Conservation (phyloP, 768 basidiomycete genomes). For the Piloderma croceum region DNA sequence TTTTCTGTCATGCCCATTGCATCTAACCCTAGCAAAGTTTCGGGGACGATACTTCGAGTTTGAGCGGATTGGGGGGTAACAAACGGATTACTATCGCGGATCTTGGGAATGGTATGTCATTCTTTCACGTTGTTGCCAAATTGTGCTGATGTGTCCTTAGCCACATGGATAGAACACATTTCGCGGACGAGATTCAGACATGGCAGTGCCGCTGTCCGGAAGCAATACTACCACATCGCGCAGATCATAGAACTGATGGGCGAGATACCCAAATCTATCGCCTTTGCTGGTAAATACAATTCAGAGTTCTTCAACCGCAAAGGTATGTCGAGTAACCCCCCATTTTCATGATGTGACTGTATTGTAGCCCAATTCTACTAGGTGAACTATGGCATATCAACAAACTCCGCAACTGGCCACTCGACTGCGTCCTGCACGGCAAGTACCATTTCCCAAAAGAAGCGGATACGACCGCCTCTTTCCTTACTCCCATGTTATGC, state of each 20-base stretch:
- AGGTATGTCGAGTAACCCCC: slow-evolving; percentile 23
- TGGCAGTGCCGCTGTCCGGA: too few relatives aligned
- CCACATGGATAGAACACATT: too few relatives aligned
- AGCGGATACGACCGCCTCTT: slow-evolving; percentile 73
- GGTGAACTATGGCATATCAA: slow-evolving; percentile 88
- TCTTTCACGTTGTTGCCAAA: too few relatives aligned
- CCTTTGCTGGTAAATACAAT: slow-evolving; percentile 43
- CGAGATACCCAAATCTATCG: slow-evolving; percentile 36
- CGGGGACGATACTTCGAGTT: too few relatives aligned
- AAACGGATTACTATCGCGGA: too few relatives aligned
- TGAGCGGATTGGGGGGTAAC: too few relatives aligned
- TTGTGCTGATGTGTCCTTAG: too few relatives aligned
- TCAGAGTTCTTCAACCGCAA: slow-evolving; percentile 45
- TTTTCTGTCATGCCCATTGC: too few relatives aligned
- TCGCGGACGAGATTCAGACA: too few relatives aligned
- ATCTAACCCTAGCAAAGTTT: too few relatives aligned
- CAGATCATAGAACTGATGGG: slow-evolving; percentile 49
- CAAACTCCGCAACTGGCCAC: slow-evolving; percentile 89
- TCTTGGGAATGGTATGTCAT: too few relatives aligned
- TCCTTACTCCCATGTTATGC: slow-evolving; percentile 86
- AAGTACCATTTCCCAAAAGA: slow-evolving; percentile 88
- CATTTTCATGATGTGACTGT: background rate
- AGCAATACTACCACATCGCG: slow-evolving; percentile 42
- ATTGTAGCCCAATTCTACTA: background rate
- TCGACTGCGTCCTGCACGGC: slow-evolving; percentile 78